phyloP scores from a whole-genome alignment of 768 basidiomycete genomes.

The Neoboletus magnificus region DNA sequence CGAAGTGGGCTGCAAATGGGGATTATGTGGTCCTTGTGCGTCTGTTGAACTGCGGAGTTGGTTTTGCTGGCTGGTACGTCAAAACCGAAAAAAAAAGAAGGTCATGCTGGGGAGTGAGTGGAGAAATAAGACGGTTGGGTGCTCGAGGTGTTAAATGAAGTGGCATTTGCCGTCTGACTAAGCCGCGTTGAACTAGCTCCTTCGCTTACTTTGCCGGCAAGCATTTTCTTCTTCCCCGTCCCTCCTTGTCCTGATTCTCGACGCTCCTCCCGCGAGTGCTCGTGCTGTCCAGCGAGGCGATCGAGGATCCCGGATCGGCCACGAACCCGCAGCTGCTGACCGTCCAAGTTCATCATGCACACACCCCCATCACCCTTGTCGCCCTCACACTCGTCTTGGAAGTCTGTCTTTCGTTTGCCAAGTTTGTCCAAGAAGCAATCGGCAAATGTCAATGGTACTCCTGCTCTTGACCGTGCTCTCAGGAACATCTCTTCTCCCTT shows the following conservation, averaged over 20 bases:
- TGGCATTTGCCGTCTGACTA: slow-evolving; percentile 33
- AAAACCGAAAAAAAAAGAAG: background rate
- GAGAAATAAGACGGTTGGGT: too few relatives aligned
- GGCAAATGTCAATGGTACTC: slow-evolving; percentile 34
- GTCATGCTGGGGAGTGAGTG: too few relatives aligned
- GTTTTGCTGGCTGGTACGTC: background rate
- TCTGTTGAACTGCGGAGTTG: background rate
- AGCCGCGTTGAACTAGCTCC: slow-evolving; percentile 7
- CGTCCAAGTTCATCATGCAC: slow-evolving; percentile 21
- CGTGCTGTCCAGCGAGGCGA: slow-evolving; percentile 6
- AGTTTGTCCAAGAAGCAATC: slow-evolving; percentile 61
- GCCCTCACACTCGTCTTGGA: slow-evolving; percentile 48
- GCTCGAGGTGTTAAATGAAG: slow-evolving; percentile 3
- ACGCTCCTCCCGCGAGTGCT: slow-evolving; percentile 11
- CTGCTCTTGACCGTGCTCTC: slow-evolving; percentile 47
- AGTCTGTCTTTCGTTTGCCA: slow-evolving; percentile 68
- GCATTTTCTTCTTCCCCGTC: slow-evolving; percentile 17
- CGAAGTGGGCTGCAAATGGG: background rate
- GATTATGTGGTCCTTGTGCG: background rate
- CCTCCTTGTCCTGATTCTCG: slow-evolving; percentile 2
- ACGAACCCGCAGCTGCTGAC: slow-evolving; percentile 8
- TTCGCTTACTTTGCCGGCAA: slow-evolving; percentile 16
- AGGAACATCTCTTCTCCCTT: slow-evolving; percentile 28
- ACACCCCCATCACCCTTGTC: slow-evolving; percentile 21
- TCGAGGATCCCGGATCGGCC: slow-evolving; percentile 26